Evolutionary conservation across 768 basidiomycete genomes (phyloP).

Genomic region (Strobilomyces echinocephalus): DNA sequence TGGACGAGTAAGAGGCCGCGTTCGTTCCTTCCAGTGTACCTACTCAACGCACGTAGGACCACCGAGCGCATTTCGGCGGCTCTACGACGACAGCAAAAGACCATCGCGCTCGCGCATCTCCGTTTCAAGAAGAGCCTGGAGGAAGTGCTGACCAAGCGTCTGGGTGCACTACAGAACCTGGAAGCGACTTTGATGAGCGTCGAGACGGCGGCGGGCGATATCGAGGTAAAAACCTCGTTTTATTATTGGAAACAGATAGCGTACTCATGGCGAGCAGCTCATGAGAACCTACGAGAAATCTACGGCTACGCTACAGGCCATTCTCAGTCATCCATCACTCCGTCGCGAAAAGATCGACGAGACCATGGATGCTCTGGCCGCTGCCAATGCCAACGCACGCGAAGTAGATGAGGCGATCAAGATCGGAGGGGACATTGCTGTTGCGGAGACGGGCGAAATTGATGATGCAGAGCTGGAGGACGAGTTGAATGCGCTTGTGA

Average conservation of each 20-base stretch:
- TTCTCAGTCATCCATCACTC: slow-evolving; percentile 77
- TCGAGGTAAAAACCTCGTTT: slow-evolving; percentile 55
- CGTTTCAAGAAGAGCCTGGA: slow-evolving; percentile 78
- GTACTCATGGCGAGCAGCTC: slow-evolving; percentile 45
- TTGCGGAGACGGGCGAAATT: slow-evolving; percentile 42
- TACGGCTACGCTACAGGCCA: slow-evolving; percentile 65
- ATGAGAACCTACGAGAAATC: slow-evolving; percentile 84
- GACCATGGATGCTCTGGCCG: slow-evolving; percentile 84
- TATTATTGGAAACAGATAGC: not conserved
- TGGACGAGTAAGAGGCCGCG: slow-evolving; percentile 55
- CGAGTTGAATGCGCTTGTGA: slow-evolving; percentile 58
- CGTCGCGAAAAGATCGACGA: slow-evolving; percentile 74
- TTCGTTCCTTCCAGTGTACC: not conserved
- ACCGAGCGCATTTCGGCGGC: slow-evolving; percentile 62
- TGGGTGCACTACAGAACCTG: slow-evolving; percentile 68
- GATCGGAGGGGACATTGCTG: slow-evolving; percentile 58
- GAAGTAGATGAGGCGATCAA: slow-evolving; percentile 80
- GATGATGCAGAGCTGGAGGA: slow-evolving; percentile 59
- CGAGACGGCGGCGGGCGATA: slow-evolving; percentile 84
- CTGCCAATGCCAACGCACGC: slow-evolving; percentile 73
- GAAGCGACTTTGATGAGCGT: slow-evolving; percentile 75
- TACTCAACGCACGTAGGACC: slow-evolving; percentile 41
- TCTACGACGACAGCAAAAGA: slow-evolving; percentile 64
- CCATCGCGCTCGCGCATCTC: slow-evolving; percentile 71
- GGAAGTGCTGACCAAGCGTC: slow-evolving; percentile 68